Base-by-base conservation (phyloP, 1,284 basidiomycete species). In the Inonotus hispidus region DNA sequence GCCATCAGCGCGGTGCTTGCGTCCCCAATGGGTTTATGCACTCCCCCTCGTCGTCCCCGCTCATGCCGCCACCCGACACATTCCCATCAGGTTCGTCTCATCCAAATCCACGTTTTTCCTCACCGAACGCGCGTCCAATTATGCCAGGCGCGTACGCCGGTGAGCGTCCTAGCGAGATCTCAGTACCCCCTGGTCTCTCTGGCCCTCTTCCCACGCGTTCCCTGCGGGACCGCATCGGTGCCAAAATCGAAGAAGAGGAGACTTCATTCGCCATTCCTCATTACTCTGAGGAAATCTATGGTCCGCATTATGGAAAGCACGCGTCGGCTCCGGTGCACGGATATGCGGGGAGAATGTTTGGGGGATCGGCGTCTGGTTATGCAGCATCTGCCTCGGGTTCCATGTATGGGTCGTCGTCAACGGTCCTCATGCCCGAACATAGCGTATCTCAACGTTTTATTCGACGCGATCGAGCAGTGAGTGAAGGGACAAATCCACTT, bases 221-320 rank as follows among this genome's bases (percentile, higher is more conserved):
- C n/a, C 61, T 63, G 5, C 29, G 27, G n/a, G 49, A 60, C 13
- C 63, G 63, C 29, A 57, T 64, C 43, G 63, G 63, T 21, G 55
- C 63, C 54, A 64, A 64, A 47, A 25, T 64, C 41, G 63, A 64
- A 50, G 59, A 58, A 16, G 58, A 61, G 10, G 50, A 38, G 11
- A 25, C n/a, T n/a, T n/a, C 58, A 29, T 13, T 19, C 35, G 58
- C 2, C 14, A 35, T 54, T 16, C 37, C 47, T 39, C n/a, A 35
- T n/a, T 38, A 53, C 29, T n/a, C 37, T 41, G 27, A 37, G 5
- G 37, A 45, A 19, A 45, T 39, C n/a, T 19, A 37, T 39, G 37
- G 37, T 37, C 25, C 47, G 39, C 23, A 46, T 10, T 38, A 56
- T 29, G 21, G 32, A 11, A 32, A 61, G 23, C 39, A 52, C 47